Percentiles rank a stretch among this genome's conserved stretches.
Evolutionary conservation across 2,329 filamentous ascomycete genomes (phyloP).

Genomic region (Atkinsonella hypoxylon): DNA sequence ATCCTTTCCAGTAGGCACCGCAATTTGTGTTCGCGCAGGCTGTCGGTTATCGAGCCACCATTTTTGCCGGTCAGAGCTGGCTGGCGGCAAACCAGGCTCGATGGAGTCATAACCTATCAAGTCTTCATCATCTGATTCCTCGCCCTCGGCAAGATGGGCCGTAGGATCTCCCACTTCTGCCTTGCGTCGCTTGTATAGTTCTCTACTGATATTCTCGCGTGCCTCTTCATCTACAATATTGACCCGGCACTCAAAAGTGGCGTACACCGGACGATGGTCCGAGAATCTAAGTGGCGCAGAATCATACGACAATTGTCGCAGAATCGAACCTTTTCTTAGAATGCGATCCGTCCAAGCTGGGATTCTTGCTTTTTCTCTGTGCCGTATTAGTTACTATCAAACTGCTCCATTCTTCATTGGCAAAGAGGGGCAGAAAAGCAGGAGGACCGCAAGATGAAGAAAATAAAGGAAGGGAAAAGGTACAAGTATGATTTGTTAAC

Average conservation of each 20-base stretch:
- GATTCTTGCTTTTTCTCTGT: slow-evolving; percentile 78
- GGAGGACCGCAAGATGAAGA: too few relatives aligned
- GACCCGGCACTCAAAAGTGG: slow-evolving; percentile 73
- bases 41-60: slow-evolving; percentile 62
- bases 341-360: slow-evolving; percentile 97
- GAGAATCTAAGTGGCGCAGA: slow-evolving; percentile 78
- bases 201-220: slow-evolving; percentile 60
- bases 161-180: slow-evolving; percentile 53
- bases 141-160: slow-evolving; percentile 37
- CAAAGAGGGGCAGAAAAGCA: too few relatives aligned
- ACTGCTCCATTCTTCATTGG: too few relatives aligned
- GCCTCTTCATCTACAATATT: slow-evolving; percentile 64
- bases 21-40: slow-evolving; percentile 61
- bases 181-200: slow-evolving; percentile 61
- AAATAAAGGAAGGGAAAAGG: too few relatives aligned
- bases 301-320: slow-evolving; percentile 74
- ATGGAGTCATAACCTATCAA: slow-evolving; percentile 71
- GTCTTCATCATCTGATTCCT: slow-evolving; percentile 65
- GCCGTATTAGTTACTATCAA: not conserved
- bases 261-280: slow-evolving; percentile 92
- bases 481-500: slow-evolving; percentile 22
- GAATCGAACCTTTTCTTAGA: slow-evolving; percentile 69
- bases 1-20: slow-evolving; percentile 43
- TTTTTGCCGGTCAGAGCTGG: slow-evolving; percentile 55
- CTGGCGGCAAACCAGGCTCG: slow-evolving; percentile 61